A percentile compares a stretch with the other conserved stretches of the same genome.
Conservation (phyloP, 371 early-diverging fungal genomes). For the Mycotypha africana region DNA sequence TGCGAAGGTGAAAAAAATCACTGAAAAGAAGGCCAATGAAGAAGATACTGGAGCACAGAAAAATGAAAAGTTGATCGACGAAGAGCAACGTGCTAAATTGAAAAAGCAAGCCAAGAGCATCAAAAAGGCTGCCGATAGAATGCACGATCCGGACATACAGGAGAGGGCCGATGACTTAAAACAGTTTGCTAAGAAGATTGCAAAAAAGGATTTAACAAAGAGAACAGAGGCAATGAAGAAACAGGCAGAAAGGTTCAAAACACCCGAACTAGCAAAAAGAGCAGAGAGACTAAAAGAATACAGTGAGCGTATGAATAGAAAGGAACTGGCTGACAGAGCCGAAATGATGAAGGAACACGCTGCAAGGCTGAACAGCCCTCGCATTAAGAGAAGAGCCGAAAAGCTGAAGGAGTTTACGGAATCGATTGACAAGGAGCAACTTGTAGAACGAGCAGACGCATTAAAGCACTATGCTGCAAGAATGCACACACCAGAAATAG, state of each 20-base stretch:
- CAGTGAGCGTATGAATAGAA: conserved; percentile 3
- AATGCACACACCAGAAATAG: not conserved
- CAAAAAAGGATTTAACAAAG: no score
- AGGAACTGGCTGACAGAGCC: not conserved
- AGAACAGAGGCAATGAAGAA: conserved; percentile 3
- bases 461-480: no score
- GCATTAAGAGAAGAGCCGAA: conserved; percentile 15
- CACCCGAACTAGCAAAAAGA: conserved; percentile 3
- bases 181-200: no score
- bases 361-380: conserved; percentile 3
- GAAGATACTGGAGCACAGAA: no score
- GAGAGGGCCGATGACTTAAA: no score
- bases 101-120: not conserved
- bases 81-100: not conserved
- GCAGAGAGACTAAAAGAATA: conserved; percentile 6
- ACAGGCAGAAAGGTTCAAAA: conserved; percentile 10
- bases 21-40: no score
- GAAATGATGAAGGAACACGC: no score
- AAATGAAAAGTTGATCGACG: no score
- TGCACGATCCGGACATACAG: not conserved
- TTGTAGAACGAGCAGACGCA: no score
- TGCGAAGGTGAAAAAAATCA: no score
- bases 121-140: not conserved
- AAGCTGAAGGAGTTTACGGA: not conserved
- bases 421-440: not conserved